Conservation (phyloP, 805 yeast species). For the Lachancea meyersii region DNA sequence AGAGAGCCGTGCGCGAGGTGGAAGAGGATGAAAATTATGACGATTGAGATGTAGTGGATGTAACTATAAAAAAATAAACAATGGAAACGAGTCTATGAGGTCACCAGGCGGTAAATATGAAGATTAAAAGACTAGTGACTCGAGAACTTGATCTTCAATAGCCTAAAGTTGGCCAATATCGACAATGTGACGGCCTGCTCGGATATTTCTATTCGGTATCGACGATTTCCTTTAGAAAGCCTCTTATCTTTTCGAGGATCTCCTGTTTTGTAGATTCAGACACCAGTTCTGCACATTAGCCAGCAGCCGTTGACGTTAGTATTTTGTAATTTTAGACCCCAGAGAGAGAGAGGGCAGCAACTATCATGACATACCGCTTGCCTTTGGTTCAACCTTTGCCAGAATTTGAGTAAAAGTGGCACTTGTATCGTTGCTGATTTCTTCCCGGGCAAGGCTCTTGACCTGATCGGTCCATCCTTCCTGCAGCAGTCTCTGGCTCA, state of each 20-base stretch:
- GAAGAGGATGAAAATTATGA: slow-evolving; percentile 44
- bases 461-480: slow-evolving; percentile 85
- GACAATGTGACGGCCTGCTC: too few relatives aligned
- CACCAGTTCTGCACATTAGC: slow-evolving; percentile 40
- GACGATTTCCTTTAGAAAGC: slow-evolving; percentile 48
- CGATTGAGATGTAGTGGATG: slow-evolving; percentile 27
- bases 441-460: slow-evolving; percentile 50
- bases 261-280: slow-evolving; percentile 60
- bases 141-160: too few relatives aligned
- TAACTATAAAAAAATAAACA: slow-evolving; percentile 3
- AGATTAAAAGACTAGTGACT: too few relatives aligned
- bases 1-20: slow-evolving; percentile 34
- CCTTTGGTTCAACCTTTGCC: slow-evolving; percentile 53
- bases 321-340: background rate
- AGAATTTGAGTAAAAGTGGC: slow-evolving; percentile 50
- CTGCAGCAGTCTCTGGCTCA: slow-evolving; percentile 60
- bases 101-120: too few relatives aligned
- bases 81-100: too few relatives aligned
- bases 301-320: slow-evolving; percentile 12
- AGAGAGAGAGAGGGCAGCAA: too few relatives aligned
- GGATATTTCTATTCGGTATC: slow-evolving; percentile 30
- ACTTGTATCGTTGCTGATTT: slow-evolving; percentile 33
- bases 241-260: slow-evolving; percentile 50
- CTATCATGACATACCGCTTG: slow-evolving; percentile 41
- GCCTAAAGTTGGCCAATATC: too few relatives aligned